Evolutionary conservation across 1,284 basidiomycete genomes (phyloP).

Genomic region (Puccinia polysora): DNA sequence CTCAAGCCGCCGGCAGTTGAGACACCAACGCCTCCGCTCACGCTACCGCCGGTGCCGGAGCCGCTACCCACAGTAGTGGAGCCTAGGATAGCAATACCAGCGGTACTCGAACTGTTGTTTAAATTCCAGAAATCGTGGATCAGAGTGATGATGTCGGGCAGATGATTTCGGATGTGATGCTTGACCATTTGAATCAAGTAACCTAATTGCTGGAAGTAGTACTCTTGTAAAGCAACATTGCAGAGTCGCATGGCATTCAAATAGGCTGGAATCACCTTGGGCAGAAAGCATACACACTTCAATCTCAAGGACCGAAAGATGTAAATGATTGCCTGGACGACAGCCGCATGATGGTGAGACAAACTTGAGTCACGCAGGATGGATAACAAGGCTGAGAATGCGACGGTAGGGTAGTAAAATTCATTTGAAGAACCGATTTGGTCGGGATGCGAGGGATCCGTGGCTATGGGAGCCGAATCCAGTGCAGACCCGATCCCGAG

Average conservation of each 20-base stretch:
- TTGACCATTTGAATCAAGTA: slow-evolving; percentile 96
- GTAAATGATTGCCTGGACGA: slow-evolving; percentile 97
- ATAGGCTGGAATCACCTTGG: slow-evolving; percentile 95
- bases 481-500: slow-evolving; percentile 29
- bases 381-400: slow-evolving; percentile 79
- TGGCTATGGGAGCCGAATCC: slow-evolving; percentile 54
- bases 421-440: slow-evolving; percentile 60
- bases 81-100: slow-evolving; percentile 12
- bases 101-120: slow-evolving; percentile 22
- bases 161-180: slow-evolving; percentile 91
- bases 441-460: slow-evolving; percentile 60
- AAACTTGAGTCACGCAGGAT: slow-evolving; percentile 85
- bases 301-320: slow-evolving; percentile 98
- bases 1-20: slow-evolving; percentile 17
- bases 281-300: slow-evolving; percentile 91
- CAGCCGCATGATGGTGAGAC: slow-evolving; percentile 73
- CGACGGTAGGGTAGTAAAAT: slow-evolving; percentile 96
- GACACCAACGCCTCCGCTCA: slow-evolving; percentile 15
- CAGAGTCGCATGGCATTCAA: slow-evolving; percentile 79
- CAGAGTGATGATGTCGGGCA: slow-evolving; percentile 72
- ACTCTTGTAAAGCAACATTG: slow-evolving; percentile 74
- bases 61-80: slow-evolving; percentile 8
- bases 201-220: slow-evolving; percentile 92
- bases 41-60: slow-evolving; percentile 2
- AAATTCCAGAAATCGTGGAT: slow-evolving; percentile 79